A percentile compares a stretch with the other conserved stretches of the same genome.
Conservation (phyloP, 202 grass and related monocot species). For the Zizania palustris region DNA sequence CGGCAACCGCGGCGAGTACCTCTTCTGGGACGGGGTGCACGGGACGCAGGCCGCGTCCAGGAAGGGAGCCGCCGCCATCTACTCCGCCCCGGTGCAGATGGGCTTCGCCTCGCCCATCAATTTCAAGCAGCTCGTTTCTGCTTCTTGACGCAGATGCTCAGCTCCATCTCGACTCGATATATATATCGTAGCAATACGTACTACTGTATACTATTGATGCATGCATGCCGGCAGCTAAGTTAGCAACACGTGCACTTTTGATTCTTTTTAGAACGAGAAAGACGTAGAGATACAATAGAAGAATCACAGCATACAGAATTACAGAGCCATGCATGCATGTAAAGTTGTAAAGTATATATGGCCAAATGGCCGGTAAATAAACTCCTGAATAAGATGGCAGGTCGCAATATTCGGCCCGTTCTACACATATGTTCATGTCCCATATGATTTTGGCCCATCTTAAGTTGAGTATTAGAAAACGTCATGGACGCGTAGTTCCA, state of each 20-base stretch:
- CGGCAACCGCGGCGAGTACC: conserved; percentile 22
- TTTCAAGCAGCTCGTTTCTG: conserved; percentile 60
- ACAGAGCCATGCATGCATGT: no score
- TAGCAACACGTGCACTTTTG: conserved; percentile 12
- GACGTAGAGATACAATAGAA: not conserved
- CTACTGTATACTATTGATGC: no score
- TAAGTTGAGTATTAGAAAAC: no score
- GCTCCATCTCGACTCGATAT: no score
- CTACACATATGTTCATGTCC: no score
- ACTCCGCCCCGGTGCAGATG: conserved; percentile 35
- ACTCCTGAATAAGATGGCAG: not conserved
- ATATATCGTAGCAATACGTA: not conserved
- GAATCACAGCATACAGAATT: conserved; percentile 5
- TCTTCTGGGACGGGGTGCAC: conserved; percentile 67
- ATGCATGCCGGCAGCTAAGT: not conserved
- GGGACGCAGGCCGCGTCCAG: conserved; percentile 50
- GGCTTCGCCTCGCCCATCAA: conserved; percentile 56
- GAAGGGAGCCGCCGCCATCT: conserved; percentile 51
- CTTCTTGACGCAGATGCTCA: conserved; percentile 14
- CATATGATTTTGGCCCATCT: no score
- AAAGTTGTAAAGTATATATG: not conserved
- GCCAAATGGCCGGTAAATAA: conserved; percentile 1
- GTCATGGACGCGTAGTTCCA: not conserved
- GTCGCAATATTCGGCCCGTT: not conserved
- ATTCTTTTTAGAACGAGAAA: conserved; percentile 12